Evolutionary conservation across 1,139 yeast genomes (phyloP).

Genomic region (Zygosaccharomyces sapae): DNA sequence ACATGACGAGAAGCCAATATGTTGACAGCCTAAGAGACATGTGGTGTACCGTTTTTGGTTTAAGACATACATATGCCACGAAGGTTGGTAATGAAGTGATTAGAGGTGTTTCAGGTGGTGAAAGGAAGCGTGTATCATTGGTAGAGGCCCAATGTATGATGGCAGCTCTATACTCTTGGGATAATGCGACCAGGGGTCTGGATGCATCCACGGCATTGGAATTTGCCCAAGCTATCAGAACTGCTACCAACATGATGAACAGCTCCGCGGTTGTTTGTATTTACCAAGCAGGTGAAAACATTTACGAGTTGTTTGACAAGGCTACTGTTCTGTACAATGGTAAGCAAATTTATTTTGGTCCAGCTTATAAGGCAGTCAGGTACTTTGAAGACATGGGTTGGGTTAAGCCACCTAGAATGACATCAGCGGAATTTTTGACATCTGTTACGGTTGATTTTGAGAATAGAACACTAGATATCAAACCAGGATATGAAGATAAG

Average conservation of each 20-base stretch:
- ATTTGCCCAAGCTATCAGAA: constrained; percentile 57
- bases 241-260: constrained; percentile 53
- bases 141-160: constrained; percentile 60
- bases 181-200: constrained; percentile 71
- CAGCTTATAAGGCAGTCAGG: constrained; percentile 48
- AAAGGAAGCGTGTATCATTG: constrained; percentile 57
- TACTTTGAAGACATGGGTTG: constrained; percentile 61
- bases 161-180: constrained; percentile 63
- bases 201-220: constrained; percentile 73
- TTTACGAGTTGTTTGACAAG: constrained; percentile 59
- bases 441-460: constrained; percentile 47
- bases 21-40: constrained; percentile 47
- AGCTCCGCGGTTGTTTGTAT: constrained; percentile 57
- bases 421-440: constrained; percentile 64
- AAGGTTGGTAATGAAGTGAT: constrained; percentile 59
- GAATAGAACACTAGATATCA: constrained; percentile 36
- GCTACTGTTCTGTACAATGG: constrained; percentile 60
- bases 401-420: constrained; percentile 56
- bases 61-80: constrained; percentile 51
- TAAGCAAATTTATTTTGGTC: constrained; percentile 57
- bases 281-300: constrained; percentile 67
- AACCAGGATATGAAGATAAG: constrained; percentile 52
- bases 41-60: constrained; percentile 55
- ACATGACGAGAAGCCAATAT: constrained; percentile 43
- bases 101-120: constrained; percentile 65